Evolutionary conservation across 805 yeast species (phyloP), one percentile per base, ranked within the genome.

Genomic region (Helenozyma baotianmanensis): DNA sequence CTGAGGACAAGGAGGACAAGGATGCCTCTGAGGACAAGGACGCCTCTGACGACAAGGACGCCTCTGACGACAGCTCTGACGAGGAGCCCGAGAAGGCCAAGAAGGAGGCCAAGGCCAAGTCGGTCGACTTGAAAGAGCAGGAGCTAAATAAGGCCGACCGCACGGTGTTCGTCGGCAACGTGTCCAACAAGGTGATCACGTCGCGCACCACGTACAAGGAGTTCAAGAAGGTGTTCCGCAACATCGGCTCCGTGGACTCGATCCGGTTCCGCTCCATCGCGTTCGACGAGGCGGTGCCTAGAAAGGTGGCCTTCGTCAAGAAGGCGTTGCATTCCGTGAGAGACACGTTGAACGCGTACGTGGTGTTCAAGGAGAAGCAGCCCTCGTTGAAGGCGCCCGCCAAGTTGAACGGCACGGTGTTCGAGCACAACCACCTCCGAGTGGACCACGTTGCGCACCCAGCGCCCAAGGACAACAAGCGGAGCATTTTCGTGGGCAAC

Each of bases 381-480:
- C 60, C 68, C 10, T 74, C 80, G 1, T 36, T 60, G 30, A 71
- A 70, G 39, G 68, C 72, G 8, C 62, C 75, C 1, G 52, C 69
- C 23, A 47, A 54, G 28, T 56, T 80, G 32, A 92, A 92, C 53
- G 95, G 85, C 26, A 52, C 66, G 4, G 65, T 82, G 9, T 83
- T 86, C 54, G 69, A 72, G 35, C 74, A 74, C 30, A 79, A 79
- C 55, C 98, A 92, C 58, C 50, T 92, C 28, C 74, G 97, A 53
- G 90, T 90, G 9, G 98, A 92, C 56, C 88, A 88, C 38, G 83
- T 89, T n/a, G 75, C 94, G 0, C 95, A 88, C 56, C 97, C 98
- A 14, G 68, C 87, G 11, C 77, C 80, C 42, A 88, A 84, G 50
- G 96, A 87, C 48, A 80, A 82, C 57, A 82, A 80, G 53, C 73